Evolutionary conservation across 1,139 yeast species (phyloP), one percentile per base, ranked within the genome.

Genomic region (Taphrina deformans): DNA sequence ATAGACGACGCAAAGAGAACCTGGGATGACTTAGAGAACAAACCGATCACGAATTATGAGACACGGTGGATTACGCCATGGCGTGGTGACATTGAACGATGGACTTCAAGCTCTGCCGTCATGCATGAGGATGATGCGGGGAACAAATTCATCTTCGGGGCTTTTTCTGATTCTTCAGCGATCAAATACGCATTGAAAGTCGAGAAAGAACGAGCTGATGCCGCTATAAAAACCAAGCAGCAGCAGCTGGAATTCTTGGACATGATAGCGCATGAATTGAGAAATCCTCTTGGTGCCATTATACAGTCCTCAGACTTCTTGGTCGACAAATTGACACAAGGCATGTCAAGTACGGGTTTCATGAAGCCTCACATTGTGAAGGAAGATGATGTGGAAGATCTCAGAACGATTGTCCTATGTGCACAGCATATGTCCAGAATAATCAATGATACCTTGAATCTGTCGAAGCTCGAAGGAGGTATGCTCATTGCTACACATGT

Each of bases 171-270:
- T 16, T 16, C 58, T 24, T 53, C 58, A 14, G 58, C 58, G 10
- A 21, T 53, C 16, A 35, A 27, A n/a, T 53, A 53, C 24, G 7
- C 58, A n/a, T 35, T 53, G n/a, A 35, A 38, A n/a, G 38, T 53
- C 21, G 58, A 53, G 23, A 55, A 67, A 7, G 68, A 68, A 62
- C 66, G 69, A 5, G 70, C 70, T 1, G 69, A 68, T 29, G 69
- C 67, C 3, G 70, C 70, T 1, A 62, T 68, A 3, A 68, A 66
- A 55, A 64, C 69, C 6, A 65, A 67, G 21, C 67, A 70, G 45
- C 69, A 68, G 48, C 70, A 68, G 24, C 67, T 68, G 44, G 68
- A 69, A 24, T 69, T 69, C 38, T 62, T 69, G 23, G 70, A 69
- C 50, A 69, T 69, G 50, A 68, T 67, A 14, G 67, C 70, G 2